phyloP scores from a whole-genome alignment of 1,284 basidiomycete genomes.

The Apiotrichum brassicae region DNA sequence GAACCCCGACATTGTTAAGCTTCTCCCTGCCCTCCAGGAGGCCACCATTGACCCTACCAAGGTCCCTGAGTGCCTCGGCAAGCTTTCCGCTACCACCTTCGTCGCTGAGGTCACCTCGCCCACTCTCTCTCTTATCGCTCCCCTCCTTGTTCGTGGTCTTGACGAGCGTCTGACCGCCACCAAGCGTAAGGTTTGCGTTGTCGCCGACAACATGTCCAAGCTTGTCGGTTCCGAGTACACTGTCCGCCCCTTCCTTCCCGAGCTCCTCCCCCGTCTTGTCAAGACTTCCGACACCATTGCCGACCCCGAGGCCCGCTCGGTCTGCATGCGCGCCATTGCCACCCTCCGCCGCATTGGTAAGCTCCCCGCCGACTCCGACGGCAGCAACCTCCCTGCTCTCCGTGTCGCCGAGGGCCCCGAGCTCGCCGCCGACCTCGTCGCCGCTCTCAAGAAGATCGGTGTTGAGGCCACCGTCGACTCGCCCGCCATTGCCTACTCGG shows the following conservation, averaged over 20 bases:
- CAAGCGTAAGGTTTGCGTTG: slow-evolving; percentile 95
- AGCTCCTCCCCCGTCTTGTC: slow-evolving; percentile 87
- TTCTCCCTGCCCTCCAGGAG: slow-evolving; percentile 48
- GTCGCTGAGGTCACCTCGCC: slow-evolving; percentile 99
- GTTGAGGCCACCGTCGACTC: slow-evolving; percentile 60
- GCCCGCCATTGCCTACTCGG: slow-evolving; percentile 63
- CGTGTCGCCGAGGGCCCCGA: slow-evolving; percentile 65
- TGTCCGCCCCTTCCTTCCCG: slow-evolving; percentile 92
- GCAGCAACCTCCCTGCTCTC: slow-evolving; percentile 78
- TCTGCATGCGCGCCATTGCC: slow-evolving; percentile 79
- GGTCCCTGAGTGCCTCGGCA: slow-evolving; percentile 89
- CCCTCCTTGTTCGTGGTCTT: slow-evolving; percentile 92
- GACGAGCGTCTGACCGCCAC: slow-evolving; percentile 89
- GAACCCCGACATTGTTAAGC: slow-evolving; percentile 52
- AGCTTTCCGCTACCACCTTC: slow-evolving; percentile 99
- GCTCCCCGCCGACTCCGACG: slow-evolving; percentile 71
- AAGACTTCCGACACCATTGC: slow-evolving; percentile 87
- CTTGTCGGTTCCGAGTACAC: slow-evolving; percentile 92
- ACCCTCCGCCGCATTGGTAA: slow-evolving; percentile 91
- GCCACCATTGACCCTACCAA: slow-evolving; percentile 98
- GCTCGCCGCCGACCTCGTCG: slow-evolving; percentile 60
- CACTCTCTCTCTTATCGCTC: slow-evolving; percentile 98
- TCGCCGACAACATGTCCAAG: slow-evolving; percentile 98
- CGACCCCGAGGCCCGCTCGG: slow-evolving; percentile 90
- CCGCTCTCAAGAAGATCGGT: slow-evolving; percentile 74